Percentiles rank a stretch among this genome's conserved stretches.
phyloP scores from a whole-genome alignment of 2,329 filamentous ascomycete genomes.

The Beauveria sp. region DNA sequence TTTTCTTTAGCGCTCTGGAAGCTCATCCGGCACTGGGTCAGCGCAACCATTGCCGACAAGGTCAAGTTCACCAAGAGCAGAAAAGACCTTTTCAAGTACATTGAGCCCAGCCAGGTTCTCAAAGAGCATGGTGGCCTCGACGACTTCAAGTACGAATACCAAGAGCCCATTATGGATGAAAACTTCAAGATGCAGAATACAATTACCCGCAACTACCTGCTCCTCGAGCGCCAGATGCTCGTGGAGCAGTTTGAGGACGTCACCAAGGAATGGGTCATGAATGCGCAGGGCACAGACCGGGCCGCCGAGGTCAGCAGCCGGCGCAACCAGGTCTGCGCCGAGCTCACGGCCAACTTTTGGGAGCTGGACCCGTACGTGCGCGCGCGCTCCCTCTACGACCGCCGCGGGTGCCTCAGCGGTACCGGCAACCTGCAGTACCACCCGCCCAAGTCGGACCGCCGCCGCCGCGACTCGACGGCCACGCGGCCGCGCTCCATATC shows the following conservation, averaged over 20 bases:
- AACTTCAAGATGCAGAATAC: constrained; percentile 61
- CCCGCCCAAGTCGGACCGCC: constrained; percentile 19
- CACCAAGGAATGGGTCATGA: constrained; percentile 62
- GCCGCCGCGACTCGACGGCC: not conserved
- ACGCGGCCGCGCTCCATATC: not conserved
- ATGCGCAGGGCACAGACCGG: constrained; percentile 27
- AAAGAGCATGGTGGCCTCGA: constrained; percentile 75
- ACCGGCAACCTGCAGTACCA: constrained; percentile 66
- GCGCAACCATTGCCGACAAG: constrained; percentile 82
- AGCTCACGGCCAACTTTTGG: constrained; percentile 71
- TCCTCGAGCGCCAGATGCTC: constrained; percentile 52
- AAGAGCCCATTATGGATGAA: constrained; percentile 64
- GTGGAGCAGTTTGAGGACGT: constrained; percentile 63
- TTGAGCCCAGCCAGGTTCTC: constrained; percentile 58
- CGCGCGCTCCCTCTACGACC: constrained; percentile 69
- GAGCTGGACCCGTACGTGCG: constrained; percentile 72
- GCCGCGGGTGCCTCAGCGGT: constrained; percentile 58
- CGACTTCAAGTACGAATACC: constrained; percentile 69
- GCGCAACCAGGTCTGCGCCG: constrained; percentile 50
- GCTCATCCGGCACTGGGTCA: constrained; percentile 83
- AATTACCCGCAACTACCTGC: constrained; percentile 50
- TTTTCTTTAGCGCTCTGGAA: constrained; percentile 63
- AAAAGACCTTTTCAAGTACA: constrained; percentile 66
- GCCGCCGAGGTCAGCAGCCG: constrained; percentile 40
- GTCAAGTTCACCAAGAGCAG: constrained; percentile 76